These are phyloP conservation scores for Candida xiaguanensis DNA, from an alignment of 805 yeast species.

Conservation along the genomic window DNA sequence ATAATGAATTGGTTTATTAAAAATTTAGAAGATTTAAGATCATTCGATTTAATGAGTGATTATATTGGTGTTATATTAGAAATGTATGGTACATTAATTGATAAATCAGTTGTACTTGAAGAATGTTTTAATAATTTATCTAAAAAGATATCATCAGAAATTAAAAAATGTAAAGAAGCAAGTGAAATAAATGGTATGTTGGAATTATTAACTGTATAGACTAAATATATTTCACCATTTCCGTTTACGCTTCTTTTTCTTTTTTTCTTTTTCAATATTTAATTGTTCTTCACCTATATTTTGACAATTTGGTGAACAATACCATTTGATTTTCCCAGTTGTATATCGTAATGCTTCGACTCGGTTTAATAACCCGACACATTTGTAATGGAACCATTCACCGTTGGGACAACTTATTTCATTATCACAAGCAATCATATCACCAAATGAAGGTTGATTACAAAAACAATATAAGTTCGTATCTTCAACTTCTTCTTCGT, in stretches of 20 bases:
- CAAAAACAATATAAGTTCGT: constrained; percentile 73
- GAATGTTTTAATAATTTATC: constrained; percentile 62
- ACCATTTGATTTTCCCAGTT: constrained; percentile 37
- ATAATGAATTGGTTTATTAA: constrained; percentile 78
- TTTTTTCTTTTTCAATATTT: constrained; percentile 8
- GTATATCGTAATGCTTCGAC: constrained; percentile 35
- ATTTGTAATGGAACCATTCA: constrained; percentile 45
- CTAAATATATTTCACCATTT: constrained; percentile 10
- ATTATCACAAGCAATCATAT: constrained; percentile 95
- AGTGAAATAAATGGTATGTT: constrained; percentile 91
- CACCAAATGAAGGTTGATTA: constrained; percentile 90
- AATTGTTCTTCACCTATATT: constrained; percentile 10
- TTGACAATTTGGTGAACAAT: constrained; percentile 33
- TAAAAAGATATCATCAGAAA: constrained; percentile 62
- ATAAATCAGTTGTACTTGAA: constrained; percentile 71
- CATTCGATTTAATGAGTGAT: constrained; percentile 60
- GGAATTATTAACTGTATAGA: constrained; percentile 63
- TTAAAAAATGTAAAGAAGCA: constrained; percentile 80
- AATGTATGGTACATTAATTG: constrained; percentile 72
- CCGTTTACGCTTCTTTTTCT: constrained; percentile 14
- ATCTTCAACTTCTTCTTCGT: constrained; percentile 14
- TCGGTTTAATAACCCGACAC: constrained; percentile 37
- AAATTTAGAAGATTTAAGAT: constrained; percentile 76
- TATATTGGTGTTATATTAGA: constrained; percentile 66
- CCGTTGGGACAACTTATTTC: constrained; percentile 38